Base-by-base conservation (phyloP, 75 land plant species). In the Selaginella tamariscina region DNA sequence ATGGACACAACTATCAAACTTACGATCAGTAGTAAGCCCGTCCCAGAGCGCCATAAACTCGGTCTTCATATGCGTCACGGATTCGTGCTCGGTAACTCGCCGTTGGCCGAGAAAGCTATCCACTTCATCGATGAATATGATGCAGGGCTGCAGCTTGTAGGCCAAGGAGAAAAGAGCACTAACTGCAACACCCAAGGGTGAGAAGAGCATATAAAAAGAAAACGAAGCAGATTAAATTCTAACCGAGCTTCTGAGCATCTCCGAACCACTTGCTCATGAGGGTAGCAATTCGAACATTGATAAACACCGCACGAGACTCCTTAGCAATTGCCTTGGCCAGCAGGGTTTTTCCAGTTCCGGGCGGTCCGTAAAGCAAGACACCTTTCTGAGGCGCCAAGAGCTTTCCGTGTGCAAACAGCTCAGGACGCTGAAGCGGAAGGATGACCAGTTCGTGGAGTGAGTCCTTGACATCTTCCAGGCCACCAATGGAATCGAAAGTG, bases 221-320 rank as follows among this genome's bases (percentile, higher is more conserved):
- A 5, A n/a, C 2, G 62, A n/a, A 39, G 49, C 5, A 15, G 49
- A 39, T 5, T 22, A 22, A 57, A 39, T 5, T 5, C 82, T 55
- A 72, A 95, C 97, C 99, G 57, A 94, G 87, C 24, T 94, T 94
- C 65, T 94, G 96, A 0, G 96, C 89, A 75, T 95, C 99, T 33
- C 99, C 99, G 76, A 95, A 91, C 99, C 99, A 95, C 77, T 95
- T 95, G 83, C 96, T 85, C 97, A 95, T 91, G 69, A 95, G 68
- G 68, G 82, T 95, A 1, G 99, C 81, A 29, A 86, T 75, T 68
- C 82, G 87, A 32, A 91, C 87, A 70, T 95, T 95, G n/a, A 95
- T 95, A 67, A 95, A 95, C 31, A 91, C 92, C 30, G 92, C 99
- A 21, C 88, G 79, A 5, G 91, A 84, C 71, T 90, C 96, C 62